phyloP scores from a whole-genome alignment of 768 basidiomycete genomes.

The Russula sp. region DNA sequence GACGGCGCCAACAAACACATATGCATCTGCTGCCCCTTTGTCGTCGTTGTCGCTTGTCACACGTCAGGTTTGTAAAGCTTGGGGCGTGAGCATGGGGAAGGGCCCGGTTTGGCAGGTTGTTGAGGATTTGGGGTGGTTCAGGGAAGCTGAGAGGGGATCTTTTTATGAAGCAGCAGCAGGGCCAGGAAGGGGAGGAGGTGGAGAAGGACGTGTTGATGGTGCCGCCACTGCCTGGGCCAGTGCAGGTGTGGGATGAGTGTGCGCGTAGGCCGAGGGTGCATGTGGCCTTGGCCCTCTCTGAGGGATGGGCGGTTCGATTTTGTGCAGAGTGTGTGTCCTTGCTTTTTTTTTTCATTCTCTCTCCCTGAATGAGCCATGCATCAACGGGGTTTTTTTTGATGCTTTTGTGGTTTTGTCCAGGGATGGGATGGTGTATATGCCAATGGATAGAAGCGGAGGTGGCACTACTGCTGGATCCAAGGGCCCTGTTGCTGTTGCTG shows the following conservation, averaged over 20 bases:
- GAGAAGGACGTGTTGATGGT: no score
- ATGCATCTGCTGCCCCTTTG: constrained; percentile 38
- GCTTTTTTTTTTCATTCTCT: neutral
- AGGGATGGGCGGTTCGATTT: constrained; percentile 40
- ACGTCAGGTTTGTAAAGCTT: constrained; percentile 57
- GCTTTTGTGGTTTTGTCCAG: constrained; percentile 28
- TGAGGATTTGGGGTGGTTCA: constrained; percentile 75
- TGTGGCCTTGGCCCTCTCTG: constrained; percentile 34
- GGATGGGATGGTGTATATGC: constrained; percentile 52
- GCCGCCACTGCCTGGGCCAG: neutral
- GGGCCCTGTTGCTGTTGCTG: constrained; percentile 42
- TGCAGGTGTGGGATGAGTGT: neutral
- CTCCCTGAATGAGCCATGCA: neutral
- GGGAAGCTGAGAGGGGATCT: constrained; percentile 39
- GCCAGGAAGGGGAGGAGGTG: no score
- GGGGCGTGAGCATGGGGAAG: constrained; percentile 65
- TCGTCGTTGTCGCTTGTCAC: constrained; percentile 26
- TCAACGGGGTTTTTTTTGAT: neutral
- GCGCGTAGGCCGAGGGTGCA: constrained; percentile 46
- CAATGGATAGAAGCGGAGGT: constrained; percentile 41
- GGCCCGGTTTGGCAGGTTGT: constrained; percentile 75
- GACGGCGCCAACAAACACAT: constrained; percentile 46
- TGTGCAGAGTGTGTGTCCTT: constrained; percentile 38
- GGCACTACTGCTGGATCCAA: constrained; percentile 22
- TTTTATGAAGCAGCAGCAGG: no score